Evolutionary conservation across 1,284 basidiomycete genomes (phyloP), one percentile per base, ranked within the genome.

Genomic region (Melampsora americana): DNA sequence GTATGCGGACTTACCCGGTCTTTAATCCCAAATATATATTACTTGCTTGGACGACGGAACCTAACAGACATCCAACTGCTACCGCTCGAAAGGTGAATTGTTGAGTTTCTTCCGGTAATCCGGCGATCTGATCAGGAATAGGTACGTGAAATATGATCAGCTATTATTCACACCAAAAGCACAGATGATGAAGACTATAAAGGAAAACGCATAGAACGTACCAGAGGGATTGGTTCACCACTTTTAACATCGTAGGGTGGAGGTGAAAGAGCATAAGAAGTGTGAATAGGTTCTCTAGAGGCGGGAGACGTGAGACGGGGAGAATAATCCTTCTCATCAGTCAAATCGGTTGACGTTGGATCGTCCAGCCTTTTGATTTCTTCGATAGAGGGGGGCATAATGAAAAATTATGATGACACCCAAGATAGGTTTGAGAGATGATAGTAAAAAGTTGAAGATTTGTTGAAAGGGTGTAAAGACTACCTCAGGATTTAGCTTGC

Each of bases 1-100:
- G 14, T 23, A 70, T 26, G 39, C 20, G 11, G 11, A 32, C 44
- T 65, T 70, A 72, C 69, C 71, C 81, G n/a, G 81, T 81, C 79
- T 90, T 90, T 77, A 90, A 82, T 65, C 89, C 88, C 48, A 90
- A 86, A 81, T 90, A 89, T 77, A 90, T 86, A 81, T 89, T 89
- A 76, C 87, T 87, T 18, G 88, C 87, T 60, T 87, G 87, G 32
- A 88, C 86, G 78, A 90, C 79, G 35, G 86, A 86, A 44, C 88
- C 88, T n/a, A 89, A 84, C n/a, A 79, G 77, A 79, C 86, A 86
- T 74, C 89, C 89, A 66, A 89, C 87, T 50, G 89, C 78, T 60
- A 89, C 79, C 42, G 89, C 87, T 69, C 88, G 86, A 78, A 88
- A 77, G 20, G 88, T 88, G 72, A 89, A 85, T 80, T 87, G 87